These are phyloP conservation scores for Aspergillus sp. DNA, from an alignment of 2,329 filamentous ascomycete genomes.

Conservation along the genomic window DNA sequence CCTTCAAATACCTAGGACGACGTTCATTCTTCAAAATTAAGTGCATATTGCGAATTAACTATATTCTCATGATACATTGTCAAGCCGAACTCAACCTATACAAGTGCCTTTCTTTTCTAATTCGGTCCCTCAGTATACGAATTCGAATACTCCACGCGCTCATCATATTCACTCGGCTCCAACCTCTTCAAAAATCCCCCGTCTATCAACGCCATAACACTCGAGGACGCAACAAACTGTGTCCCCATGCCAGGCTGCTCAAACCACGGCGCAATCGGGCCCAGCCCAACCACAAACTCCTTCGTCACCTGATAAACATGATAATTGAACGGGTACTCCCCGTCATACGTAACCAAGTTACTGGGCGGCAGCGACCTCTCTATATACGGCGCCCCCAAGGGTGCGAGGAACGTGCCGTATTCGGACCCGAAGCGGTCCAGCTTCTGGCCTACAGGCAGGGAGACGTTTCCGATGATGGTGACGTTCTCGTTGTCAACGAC, in stretches of 20 bases:
- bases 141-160: conserved; percentile 10
- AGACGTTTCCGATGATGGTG: conserved; percentile 45
- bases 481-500: conserved; percentile 33
- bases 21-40: no score
- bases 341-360: conserved; percentile 42
- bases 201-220: conserved; percentile 33
- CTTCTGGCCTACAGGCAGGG: conserved; percentile 42
- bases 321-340: conserved; percentile 50
- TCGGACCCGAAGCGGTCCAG: conserved; percentile 53
- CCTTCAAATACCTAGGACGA: no score
- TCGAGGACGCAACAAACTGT: conserved; percentile 30
- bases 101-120: neutral
- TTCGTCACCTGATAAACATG: conserved; percentile 49
- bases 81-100: no score
- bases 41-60: no score
- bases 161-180: conserved; percentile 6
- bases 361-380: conserved; percentile 50
- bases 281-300: conserved; percentile 42
- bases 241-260: conserved; percentile 52
- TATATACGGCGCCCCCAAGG: conserved; percentile 49
- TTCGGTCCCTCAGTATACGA: conserved; percentile 9
- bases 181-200: conserved; percentile 21
- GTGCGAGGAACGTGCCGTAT: conserved; percentile 44
- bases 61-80: no score
- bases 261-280: conserved; percentile 53